A percentile compares a stretch with the other conserved stretches of the same genome.
These are phyloP conservation scores for Aspergillus tamarii DNA, from an alignment of 2,329 filamentous ascomycete genomes.

Conservation along the genomic window DNA sequence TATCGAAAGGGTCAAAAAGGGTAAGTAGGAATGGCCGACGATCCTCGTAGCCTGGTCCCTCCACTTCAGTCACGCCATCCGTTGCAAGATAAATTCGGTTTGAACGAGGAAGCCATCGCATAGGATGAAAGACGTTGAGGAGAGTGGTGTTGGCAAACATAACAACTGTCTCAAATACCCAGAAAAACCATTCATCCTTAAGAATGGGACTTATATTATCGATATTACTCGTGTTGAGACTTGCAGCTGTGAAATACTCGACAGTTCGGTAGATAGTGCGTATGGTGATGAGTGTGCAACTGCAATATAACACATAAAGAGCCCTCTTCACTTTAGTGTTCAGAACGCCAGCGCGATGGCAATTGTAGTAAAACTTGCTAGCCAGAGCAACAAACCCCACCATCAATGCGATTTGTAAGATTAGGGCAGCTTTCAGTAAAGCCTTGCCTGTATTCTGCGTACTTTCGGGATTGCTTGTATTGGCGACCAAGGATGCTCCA, in stretches of 20 bases:
- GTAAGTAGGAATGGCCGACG: conserved; percentile 49
- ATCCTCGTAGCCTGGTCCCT: conserved; percentile 55
- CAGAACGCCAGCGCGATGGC: conserved; percentile 43
- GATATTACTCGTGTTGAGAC: conserved; percentile 38
- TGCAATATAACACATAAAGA: conserved; percentile 52
- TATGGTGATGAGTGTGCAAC: conserved; percentile 47
- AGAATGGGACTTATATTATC: conserved; percentile 38
- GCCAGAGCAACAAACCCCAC: conserved; percentile 53
- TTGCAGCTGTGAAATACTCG: conserved; percentile 48
- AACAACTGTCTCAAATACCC: conserved; percentile 56
- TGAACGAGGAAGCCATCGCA: conserved; percentile 52
- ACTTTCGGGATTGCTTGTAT: conserved; percentile 37
- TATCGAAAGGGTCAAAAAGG: conserved; percentile 48
- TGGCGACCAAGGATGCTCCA: conserved; percentile 52
- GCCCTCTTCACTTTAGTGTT: conserved; percentile 45
- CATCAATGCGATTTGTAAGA: conserved; percentile 56
- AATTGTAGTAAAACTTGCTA: conserved; percentile 50
- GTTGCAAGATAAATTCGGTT: conserved; percentile 55
- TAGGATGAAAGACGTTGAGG: conserved; percentile 57
- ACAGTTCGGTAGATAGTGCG: conserved; percentile 55
- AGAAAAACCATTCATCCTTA: conserved; percentile 57
- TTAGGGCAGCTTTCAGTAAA: conserved; percentile 54
- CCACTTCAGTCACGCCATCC: conserved; percentile 57
- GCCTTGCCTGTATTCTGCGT: conserved; percentile 48
- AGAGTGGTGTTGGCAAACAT: conserved; percentile 57